These are phyloP conservation scores for Pseudogymnoascus sp. DNA, from an alignment of 2,329 filamentous ascomycete genomes.

Conservation along the genomic window DNA sequence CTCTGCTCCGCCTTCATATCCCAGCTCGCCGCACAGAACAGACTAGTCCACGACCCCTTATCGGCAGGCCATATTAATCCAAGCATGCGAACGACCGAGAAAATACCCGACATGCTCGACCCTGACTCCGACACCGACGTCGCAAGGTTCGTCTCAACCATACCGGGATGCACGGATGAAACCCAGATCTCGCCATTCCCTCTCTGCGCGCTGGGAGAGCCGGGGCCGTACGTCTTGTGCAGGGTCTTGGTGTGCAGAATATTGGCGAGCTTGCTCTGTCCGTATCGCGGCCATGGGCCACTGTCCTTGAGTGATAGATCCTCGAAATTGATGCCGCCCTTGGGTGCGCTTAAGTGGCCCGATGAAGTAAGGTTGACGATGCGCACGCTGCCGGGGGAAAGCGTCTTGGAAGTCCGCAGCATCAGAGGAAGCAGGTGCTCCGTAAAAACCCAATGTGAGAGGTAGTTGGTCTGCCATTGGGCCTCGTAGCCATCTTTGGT, in stretches of 20 bases:
- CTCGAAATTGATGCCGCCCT: slow-evolving; percentile 18
- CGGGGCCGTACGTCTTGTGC: slow-evolving; percentile 28
- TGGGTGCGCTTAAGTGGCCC: slow-evolving; percentile 17
- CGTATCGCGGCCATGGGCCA: slow-evolving; percentile 33
- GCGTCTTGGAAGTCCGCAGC: slow-evolving; percentile 14
- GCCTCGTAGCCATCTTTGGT: slow-evolving; percentile 32
- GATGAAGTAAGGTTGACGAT: slow-evolving; percentile 19
- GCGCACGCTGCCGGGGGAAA: slow-evolving; percentile 18
- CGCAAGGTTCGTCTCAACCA: slow-evolving; percentile 20
- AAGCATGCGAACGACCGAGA: slow-evolving; percentile 17
- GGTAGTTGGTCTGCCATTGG: slow-evolving; percentile 26
- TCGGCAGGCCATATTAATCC: slow-evolving; percentile 24
- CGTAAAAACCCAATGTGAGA: slow-evolving; percentile 24
- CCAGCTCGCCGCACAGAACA: slow-evolving; percentile 30
- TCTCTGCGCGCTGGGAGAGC: slow-evolving; percentile 20
- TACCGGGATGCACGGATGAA: slow-evolving; percentile 27
- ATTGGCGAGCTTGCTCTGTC: slow-evolving; percentile 39
- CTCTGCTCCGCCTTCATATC: slow-evolving; percentile 32
- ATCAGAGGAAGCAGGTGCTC: slow-evolving; percentile 18
- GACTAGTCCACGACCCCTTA: slow-evolving; percentile 29
- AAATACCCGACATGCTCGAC: slow-evolving; percentile 12
- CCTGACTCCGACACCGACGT: slow-evolving; percentile 13
- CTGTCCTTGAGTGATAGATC: slow-evolving; percentile 25
- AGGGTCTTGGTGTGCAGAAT: slow-evolving; percentile 34
- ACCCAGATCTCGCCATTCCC: slow-evolving; percentile 32